Conservation (phyloP, 768 basidiomycete genomes). For the Pleurotus cornucopiae region DNA sequence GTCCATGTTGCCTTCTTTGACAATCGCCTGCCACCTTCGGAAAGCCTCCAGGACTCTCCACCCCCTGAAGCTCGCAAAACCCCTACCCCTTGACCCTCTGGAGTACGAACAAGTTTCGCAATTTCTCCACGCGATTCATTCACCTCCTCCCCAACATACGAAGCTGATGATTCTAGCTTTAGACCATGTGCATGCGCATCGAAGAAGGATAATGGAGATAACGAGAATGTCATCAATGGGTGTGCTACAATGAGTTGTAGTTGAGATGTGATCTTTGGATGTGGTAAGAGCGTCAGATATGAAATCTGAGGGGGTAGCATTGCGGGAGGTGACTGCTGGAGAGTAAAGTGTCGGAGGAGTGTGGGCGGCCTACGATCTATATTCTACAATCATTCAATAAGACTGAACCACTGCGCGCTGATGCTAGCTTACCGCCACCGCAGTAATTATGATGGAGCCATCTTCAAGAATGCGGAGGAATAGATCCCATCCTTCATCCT, state of each 20-base stretch:
- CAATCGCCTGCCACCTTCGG: constrained; percentile 43
- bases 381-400: constrained; percentile 47
- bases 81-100: constrained; percentile 73
- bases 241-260: constrained; percentile 63
- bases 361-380: constrained; percentile 88
- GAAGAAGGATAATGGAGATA: constrained; percentile 61
- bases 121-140: constrained; percentile 33
- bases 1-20: constrained; percentile 48
- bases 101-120: constrained; percentile 66
- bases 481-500: constrained; percentile 73
- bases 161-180: constrained; percentile 32
- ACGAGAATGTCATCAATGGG: constrained; percentile 57
- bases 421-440: constrained; percentile 60
- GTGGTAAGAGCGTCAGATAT: constrained; percentile 52
- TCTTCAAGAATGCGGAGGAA: constrained; percentile 71
- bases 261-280: constrained; percentile 28
- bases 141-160: constrained; percentile 42
- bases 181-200: constrained; percentile 55
- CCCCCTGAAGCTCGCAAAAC: constrained; percentile 52
- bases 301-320: constrained; percentile 40
- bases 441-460: constrained; percentile 70
- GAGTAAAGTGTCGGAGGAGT: constrained; percentile 66
- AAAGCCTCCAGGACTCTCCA: constrained; percentile 63
- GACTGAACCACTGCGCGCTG: not conserved
- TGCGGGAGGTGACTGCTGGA: constrained; percentile 59